These are phyloP conservation scores for Xylariaceae sp. DNA, from an alignment of 2,329 filamentous ascomycete genomes.

Conservation along the genomic window DNA sequence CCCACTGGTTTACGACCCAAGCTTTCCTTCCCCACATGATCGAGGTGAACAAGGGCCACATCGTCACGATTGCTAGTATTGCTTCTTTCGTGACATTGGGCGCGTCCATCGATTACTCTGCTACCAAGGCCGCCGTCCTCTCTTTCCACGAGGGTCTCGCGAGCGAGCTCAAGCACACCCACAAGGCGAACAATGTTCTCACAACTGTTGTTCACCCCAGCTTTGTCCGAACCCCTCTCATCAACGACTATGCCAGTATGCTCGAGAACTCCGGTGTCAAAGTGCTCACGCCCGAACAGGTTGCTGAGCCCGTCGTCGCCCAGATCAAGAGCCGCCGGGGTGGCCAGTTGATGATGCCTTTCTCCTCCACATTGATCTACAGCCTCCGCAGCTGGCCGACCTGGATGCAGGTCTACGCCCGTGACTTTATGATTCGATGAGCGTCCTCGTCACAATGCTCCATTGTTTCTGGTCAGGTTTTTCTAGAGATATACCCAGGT, in stretches of 20 bases:
- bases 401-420: slow-evolving; percentile 15
- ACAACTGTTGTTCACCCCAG: slow-evolving; percentile 19
- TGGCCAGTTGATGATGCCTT: slow-evolving; percentile 17
- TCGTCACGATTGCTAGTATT: slow-evolving; percentile 18
- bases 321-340: slow-evolving; percentile 16
- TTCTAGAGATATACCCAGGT: neutral
- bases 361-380: neutral
- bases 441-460: neutral
- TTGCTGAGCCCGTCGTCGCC: slow-evolving; percentile 17
- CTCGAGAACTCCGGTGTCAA: slow-evolving; percentile 10
- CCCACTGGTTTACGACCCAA: slow-evolving; percentile 20
- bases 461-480: neutral
- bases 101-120: slow-evolving; percentile 14
- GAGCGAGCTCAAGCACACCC: slow-evolving; percentile 16
- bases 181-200: slow-evolving; percentile 15
- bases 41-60: slow-evolving; percentile 18
- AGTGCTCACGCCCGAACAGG: slow-evolving; percentile 15
- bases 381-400: slow-evolving; percentile 17
- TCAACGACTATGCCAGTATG: slow-evolving; percentile 3
- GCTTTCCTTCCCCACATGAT: slow-evolving; percentile 21
- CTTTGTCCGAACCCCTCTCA: slow-evolving; percentile 17
- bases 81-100: slow-evolving; percentile 17
- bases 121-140: slow-evolving; percentile 16
- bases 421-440: slow-evolving; percentile 2
- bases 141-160: slow-evolving; percentile 19